phyloP scores from a whole-genome alignment of 192 early-diverging fungal species.

The Helicostylum pulchrum region DNA sequence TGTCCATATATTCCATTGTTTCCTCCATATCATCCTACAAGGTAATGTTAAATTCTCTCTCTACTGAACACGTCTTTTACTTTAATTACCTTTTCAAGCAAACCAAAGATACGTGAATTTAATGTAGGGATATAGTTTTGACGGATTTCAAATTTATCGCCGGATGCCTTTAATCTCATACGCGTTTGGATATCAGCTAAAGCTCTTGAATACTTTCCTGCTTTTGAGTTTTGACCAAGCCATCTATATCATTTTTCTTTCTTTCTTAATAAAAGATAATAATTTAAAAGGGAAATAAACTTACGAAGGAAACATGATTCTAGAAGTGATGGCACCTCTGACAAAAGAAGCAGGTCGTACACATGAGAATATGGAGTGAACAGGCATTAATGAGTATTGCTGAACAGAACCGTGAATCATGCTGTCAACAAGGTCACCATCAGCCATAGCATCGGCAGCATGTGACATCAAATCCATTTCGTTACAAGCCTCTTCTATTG shows the following conservation, averaged over 20 bases:
- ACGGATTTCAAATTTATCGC: constrained; percentile 83
- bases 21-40: constrained; percentile 18
- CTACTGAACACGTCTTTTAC: neutral
- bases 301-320: constrained; percentile 40
- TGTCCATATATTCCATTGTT: constrained; percentile 85
- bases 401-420: constrained; percentile 67
- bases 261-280: neutral
- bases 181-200: constrained; percentile 85
- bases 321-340: constrained; percentile 57
- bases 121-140: constrained; percentile 82
- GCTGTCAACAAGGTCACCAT: constrained; percentile 76
- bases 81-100: constrained; percentile 18
- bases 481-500: constrained; percentile 24
- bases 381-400: constrained; percentile 89
- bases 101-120: constrained; percentile 50
- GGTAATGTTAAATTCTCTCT: too few species aligned
- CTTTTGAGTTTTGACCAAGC: constrained; percentile 88
- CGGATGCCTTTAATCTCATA: constrained; percentile 77
- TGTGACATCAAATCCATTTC: constrained; percentile 64
- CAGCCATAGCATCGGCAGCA: constrained; percentile 85
- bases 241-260: constrained; percentile 53
- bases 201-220: constrained; percentile 63
- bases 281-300: neutral
- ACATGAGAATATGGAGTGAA: constrained; percentile 81
- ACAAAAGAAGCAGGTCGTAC: constrained; percentile 81